Evolutionary conservation across 768 basidiomycete genomes (phyloP), one percentile per base, ranked within the genome.

Genomic region (Flagelloscypha sp.): DNA sequence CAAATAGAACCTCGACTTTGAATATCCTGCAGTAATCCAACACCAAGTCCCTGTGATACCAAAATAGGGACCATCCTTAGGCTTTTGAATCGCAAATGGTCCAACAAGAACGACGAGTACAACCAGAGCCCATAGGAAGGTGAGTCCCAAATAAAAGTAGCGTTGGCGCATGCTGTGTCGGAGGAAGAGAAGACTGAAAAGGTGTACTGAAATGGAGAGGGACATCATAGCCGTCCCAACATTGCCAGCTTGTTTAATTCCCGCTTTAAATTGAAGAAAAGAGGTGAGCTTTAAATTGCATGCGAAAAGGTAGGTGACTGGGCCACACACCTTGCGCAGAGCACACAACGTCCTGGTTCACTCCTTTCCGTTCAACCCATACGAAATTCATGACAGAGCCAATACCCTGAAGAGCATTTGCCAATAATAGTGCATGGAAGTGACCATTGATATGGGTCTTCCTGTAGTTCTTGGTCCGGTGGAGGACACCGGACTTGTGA

Each of bases 41-140:
- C 69, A 68, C 70, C 66, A 68, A 35, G 49, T 56, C 2, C 67
- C 68, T 0, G 67, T 56, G 11, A 66, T 54, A 2, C 67, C 65
- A 38, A 65, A 72, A 43, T 66, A 72, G 1, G 63, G 56, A 0
- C 68, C 68, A 11, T 42, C 46, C 5, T 45, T 37, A 3, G 50
- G 30, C 2, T 40, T 57, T 41, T 65, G 53, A 21, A 70, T 48
- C 0, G 47, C 59, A 3, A 54, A 36, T 3, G 63, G 65, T 1
- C 68, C 68, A 19, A 68, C 44, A 3, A 54, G 13, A 9, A 64
- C 58, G 13, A 65, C 40, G 20, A 59, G 34, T 1, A 45, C 33
- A 2, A 68, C 46, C 6, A 59, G 29, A 6, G 37, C 17, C 70
- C 70, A 72, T 6, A 60, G 65, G 7, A 41, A 25, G 5, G 40